Base-by-base conservation (phyloP, 2,329 filamentous ascomycete species). In the Cryphonectria carpinicola region DNA sequence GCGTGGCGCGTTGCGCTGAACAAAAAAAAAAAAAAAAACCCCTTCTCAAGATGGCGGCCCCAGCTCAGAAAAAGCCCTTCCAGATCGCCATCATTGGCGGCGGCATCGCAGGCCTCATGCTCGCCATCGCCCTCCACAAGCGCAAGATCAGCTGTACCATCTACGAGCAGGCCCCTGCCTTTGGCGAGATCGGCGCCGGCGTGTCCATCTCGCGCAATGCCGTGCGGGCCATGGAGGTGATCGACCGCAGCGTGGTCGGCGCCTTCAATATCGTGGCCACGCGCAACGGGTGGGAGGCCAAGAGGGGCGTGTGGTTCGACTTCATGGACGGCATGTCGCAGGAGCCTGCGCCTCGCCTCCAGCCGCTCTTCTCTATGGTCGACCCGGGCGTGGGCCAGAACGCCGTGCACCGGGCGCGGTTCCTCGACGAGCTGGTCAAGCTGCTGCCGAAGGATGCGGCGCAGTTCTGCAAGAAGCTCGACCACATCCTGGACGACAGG, bases 61-160 rank as follows among this genome's bases (percentile, higher is more conserved):
- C 60, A 19, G 28, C 66, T 25, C 39, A n/a, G 22, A 52, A 63
- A 2, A 75, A 76, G 52, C 75, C 76, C 7, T 75, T 80, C 67
- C 74, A 78, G 65, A 69, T 82, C 62, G 81, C 81, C 70, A 79
- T 82, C 46, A 75, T 82, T 32, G 85, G 76, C 76, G 83, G 75
- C 74, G 84, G 76, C 76, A 84, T 77, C 72, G 83, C 77, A 70
- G 82, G 81, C 14, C 72, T 82, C 0, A 79, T 77, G 7, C 76
- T 82, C 10, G 79, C 80, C 3, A 77, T 82, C 37, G 74, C 73
- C 22, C 77, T 82, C 7, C 73, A 76, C 19, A 70, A 74, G 65
- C 77, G 79, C 43, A 70, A 75, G 39, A 74, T 82, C n/a, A 72
- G 73, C 2, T 74, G 77, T 69, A 80, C 76, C 13, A 70, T 82